A percentile compares a stretch with the other conserved stretches of the same genome.
phyloP scores from a whole-genome alignment of 305 asterid species.

The Fraxinus platypoda region DNA sequence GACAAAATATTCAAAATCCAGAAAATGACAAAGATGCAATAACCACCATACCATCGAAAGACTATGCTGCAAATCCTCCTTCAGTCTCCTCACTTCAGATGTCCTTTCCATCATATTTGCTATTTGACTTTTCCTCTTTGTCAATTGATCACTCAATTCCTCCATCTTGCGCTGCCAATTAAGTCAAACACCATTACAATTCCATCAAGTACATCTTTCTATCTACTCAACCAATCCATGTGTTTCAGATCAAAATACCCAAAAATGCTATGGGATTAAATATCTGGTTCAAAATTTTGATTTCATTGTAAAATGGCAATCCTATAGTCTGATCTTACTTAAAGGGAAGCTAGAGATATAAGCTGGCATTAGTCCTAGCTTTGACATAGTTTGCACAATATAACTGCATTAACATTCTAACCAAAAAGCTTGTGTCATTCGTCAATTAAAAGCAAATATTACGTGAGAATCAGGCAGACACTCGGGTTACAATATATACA shows the following conservation, averaged over 20 bases:
- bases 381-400: background rate
- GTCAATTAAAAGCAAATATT: background rate
- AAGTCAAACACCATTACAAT: conserved; percentile 22
- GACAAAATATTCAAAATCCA: background rate
- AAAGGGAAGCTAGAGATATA: background rate
- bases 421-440: background rate
- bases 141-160: conserved; percentile 49
- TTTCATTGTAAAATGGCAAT: background rate
- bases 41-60: conserved; percentile 56
- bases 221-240: conserved; percentile 7
- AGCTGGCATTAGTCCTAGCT: background rate
- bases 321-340: background rate
- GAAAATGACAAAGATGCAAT: conserved; percentile 12
- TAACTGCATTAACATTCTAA: background rate
- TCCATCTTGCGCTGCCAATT: conserved; percentile 61
- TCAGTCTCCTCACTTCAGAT: conserved; percentile 67
- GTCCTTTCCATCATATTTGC: conserved; percentile 63
- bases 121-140: conserved; percentile 57
- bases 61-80: conserved; percentile 56
- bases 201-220: conserved; percentile 24
- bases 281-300: background rate
- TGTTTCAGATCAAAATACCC: background rate
- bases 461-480: background rate
- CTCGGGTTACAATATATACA: background rate
- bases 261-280: background rate